phyloP scores from a whole-genome alignment of 768 basidiomycete genomes.

The Calocera viscosa region DNA sequence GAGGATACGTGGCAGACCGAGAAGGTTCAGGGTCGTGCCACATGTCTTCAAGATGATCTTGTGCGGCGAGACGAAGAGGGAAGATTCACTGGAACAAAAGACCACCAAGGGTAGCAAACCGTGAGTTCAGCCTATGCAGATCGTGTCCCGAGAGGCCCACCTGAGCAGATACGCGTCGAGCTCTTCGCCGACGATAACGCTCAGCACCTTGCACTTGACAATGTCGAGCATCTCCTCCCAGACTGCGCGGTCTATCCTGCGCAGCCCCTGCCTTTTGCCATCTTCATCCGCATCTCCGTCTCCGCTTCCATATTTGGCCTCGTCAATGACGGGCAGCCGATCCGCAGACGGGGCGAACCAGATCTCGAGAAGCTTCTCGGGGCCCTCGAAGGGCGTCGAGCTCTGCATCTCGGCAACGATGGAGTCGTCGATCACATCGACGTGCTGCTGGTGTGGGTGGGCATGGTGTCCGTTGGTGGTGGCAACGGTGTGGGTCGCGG shows the following conservation, averaged over 20 bases:
- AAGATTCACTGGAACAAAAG: conserved; percentile 68
- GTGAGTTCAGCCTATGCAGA: neutral
- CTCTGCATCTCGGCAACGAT: conserved; percentile 10
- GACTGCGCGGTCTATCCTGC: conserved; percentile 54
- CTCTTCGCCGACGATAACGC: conserved; percentile 74
- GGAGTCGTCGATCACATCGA: conserved; percentile 9
- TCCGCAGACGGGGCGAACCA: conserved; percentile 83
- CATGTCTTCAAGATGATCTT: conserved; percentile 97
- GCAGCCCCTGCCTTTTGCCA: conserved; percentile 51
- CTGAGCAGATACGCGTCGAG: conserved; percentile 93
- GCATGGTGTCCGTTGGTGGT: conserved; percentile 6
- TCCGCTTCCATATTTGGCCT: conserved; percentile 7
- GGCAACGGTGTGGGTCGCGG: neutral
- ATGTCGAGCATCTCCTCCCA: conserved; percentile 98
- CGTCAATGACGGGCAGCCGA: conserved; percentile 33
- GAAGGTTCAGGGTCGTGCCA: conserved; percentile 93
- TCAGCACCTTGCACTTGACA: conserved; percentile 93
- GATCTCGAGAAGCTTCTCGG: conserved; percentile 90
- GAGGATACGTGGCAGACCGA: conserved; percentile 88
- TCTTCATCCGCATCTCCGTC: conserved; percentile 26
- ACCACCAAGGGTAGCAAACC: neutral
- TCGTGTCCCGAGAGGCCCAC: conserved; percentile 35
- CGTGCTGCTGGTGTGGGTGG: conserved; percentile 1
- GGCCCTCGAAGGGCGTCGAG: conserved; percentile 64
- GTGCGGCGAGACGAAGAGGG: conserved; percentile 87